phyloP scores from a whole-genome alignment of 106 monocot genomes.

The Acanthochlamys bracteata region DNA sequence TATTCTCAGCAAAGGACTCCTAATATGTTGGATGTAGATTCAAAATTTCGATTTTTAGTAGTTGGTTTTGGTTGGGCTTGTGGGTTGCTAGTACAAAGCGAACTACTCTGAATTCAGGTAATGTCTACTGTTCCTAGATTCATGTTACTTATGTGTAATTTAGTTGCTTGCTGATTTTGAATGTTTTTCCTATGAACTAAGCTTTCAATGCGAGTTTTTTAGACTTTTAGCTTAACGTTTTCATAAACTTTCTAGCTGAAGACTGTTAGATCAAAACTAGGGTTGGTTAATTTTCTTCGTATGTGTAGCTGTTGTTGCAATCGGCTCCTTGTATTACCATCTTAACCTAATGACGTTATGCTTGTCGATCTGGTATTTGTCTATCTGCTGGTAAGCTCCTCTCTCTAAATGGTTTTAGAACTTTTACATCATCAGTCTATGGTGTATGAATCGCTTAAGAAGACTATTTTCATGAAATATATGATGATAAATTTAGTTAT shows the following conservation, averaged over 20 bases:
- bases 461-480: background rate
- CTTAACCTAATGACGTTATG: conserved; percentile 62
- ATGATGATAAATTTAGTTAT: background rate
- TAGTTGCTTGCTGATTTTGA: background rate
- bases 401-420: background rate
- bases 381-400: conserved; percentile 63
- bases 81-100: conserved; percentile 54
- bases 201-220: too few relatives aligned
- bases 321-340: conserved; percentile 97
- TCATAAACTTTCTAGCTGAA: conserved; percentile 4
- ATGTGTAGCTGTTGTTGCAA: conserved; percentile 77
- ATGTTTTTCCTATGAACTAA: too few relatives aligned
- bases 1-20: conserved; percentile 82
- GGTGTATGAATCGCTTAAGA: background rate
- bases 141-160: background rate
- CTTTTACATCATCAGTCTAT: background rate
- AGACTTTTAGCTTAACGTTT: background rate
- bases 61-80: conserved; percentile 75
- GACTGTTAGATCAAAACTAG: conserved; percentile 76
- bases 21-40: conserved; percentile 90
- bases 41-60: conserved; percentile 87
- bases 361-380: conserved; percentile 99
- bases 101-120: conserved; percentile 82
- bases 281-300: conserved; percentile 89
- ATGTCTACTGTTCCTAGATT: background rate